phyloP scores from a whole-genome alignment of 306 rosid species.

The Cucurbita maxima region DNA sequence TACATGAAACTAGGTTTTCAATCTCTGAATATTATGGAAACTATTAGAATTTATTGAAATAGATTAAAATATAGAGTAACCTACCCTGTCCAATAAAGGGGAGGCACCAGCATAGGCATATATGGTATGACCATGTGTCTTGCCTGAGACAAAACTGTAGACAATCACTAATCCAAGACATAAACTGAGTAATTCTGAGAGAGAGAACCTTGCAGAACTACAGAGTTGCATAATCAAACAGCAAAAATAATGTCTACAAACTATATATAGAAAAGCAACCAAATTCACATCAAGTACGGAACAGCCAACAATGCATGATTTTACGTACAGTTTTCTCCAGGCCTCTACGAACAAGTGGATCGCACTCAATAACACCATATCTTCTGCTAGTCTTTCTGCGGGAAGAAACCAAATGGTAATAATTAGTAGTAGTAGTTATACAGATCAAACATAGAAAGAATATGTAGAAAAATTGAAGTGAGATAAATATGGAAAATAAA shows the following conservation, averaged over 20 bases:
- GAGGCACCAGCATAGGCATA: conserved; percentile 98
- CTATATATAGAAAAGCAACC: not conserved
- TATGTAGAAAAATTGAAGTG: not conserved
- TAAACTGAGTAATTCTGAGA: not conserved
- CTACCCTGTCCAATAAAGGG: conserved; percentile 79
- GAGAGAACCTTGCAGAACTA: not conserved
- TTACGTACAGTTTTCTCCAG: conserved; percentile 75
- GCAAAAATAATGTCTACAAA: not conserved
- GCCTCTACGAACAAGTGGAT: conserved; percentile 59
- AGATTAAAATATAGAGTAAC: not conserved
- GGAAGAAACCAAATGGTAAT: conserved; percentile 7
- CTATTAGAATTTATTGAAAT: not conserved
- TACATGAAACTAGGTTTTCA: not conserved
- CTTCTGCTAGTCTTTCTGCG: conserved; percentile 55
- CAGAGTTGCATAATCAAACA: not conserved
- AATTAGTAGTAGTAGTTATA: not conserved
- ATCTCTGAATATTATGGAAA: not conserved
- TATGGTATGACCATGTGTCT: conserved; percentile 94
- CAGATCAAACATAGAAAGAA: not conserved
- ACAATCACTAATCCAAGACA: conserved; percentile 5
- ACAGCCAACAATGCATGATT: not conserved
- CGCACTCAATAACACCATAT: conserved; percentile 87
- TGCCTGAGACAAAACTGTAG: conserved; percentile 47
- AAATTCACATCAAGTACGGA: not conserved
- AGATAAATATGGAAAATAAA: not conserved